phyloP scores from a whole-genome alignment of 1,139 yeast species.

The Blastobotrys ciferrii region DNA sequence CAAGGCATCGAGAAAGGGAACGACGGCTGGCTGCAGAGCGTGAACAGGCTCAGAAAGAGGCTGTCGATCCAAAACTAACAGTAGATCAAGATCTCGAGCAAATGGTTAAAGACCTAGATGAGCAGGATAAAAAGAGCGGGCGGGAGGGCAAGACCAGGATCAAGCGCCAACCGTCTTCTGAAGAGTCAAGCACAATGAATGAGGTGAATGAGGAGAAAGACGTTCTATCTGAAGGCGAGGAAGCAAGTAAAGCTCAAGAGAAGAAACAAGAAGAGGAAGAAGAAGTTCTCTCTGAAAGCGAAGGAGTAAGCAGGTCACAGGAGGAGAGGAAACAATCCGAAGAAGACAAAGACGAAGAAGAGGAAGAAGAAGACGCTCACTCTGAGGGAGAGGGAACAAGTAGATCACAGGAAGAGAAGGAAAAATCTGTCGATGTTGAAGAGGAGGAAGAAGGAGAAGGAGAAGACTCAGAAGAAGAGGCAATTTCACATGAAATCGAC shows the following conservation, averaged over 20 bases:
- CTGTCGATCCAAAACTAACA: neutral
- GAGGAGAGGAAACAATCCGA: too few species aligned
- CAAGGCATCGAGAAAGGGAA: conserved; percentile 34
- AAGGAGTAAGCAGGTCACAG: conserved; percentile 15
- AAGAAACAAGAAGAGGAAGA: conserved; percentile 4
- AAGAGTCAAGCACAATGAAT: too few species aligned
- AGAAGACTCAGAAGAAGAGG: conserved; percentile 23
- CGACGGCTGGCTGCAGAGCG: conserved; percentile 22
- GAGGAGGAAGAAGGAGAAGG: conserved; percentile 9
- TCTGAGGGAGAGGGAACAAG: neutral
- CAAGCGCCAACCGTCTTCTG: conserved; percentile 6
- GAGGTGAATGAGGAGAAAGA: conserved; percentile 10
- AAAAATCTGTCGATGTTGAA: neutral
- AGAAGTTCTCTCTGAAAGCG: conserved; percentile 17
- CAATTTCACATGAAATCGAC: conserved; percentile 23
- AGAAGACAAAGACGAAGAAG: conserved; percentile 9
- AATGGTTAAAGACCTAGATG: conserved; percentile 16
- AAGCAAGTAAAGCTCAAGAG: neutral
- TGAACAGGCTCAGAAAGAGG: conserved; percentile 13
- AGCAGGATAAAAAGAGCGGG: conserved; percentile 7
- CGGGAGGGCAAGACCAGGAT: conserved; percentile 9
- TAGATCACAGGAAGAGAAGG: neutral
- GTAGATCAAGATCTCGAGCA: conserved; percentile 9
- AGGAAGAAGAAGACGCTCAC: neutral
- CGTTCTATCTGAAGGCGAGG: too few species aligned